phyloP scores from a whole-genome alignment of 2,329 filamentous ascomycete genomes.

The Paraconiothyrium brasiliense region DNA sequence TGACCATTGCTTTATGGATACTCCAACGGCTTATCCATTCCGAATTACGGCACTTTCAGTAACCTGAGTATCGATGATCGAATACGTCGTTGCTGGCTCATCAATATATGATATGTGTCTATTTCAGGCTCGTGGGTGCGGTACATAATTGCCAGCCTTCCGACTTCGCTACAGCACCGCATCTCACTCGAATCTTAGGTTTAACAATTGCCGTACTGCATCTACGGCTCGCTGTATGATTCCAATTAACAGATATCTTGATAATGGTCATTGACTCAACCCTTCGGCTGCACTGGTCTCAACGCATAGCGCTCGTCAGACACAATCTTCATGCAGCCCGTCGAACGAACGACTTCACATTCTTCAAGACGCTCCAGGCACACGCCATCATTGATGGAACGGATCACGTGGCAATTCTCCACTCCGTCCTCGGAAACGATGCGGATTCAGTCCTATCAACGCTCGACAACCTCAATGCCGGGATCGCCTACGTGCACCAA shows the following conservation, averaged over 20 bases:
- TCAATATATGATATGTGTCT: not conserved
- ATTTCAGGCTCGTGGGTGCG: not conserved
- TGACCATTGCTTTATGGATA: not conserved
- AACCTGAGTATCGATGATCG: not conserved
- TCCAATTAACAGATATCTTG: conserved; percentile 15
- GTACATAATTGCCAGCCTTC: conserved; percentile 1
- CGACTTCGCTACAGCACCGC: not conserved
- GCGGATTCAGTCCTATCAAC: conserved; percentile 55
- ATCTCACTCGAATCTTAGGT: not conserved
- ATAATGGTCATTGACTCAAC: conserved; percentile 30
- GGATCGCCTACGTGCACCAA: conserved; percentile 57
- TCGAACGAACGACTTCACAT: conserved; percentile 56
- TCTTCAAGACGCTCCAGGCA: conserved; percentile 59
- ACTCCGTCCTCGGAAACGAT: conserved; percentile 52
- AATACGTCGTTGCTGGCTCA: not conserved
- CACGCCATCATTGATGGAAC: conserved; percentile 55
- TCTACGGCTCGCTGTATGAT: conserved; percentile 9
- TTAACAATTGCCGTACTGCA: conserved; percentile 12
- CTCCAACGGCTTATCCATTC: conserved; percentile 1
- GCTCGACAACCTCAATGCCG: conserved; percentile 57
- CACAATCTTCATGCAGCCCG: conserved; percentile 57
- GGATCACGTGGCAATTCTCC: conserved; percentile 56
- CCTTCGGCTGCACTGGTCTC: conserved; percentile 56
- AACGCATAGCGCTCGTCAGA: conserved; percentile 55
- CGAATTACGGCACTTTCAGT: not conserved